A percentile compares a stretch with the other conserved stretches of the same genome.
Conservation (phyloP, 306 rosid genomes). For the Morella rubra region DNA sequence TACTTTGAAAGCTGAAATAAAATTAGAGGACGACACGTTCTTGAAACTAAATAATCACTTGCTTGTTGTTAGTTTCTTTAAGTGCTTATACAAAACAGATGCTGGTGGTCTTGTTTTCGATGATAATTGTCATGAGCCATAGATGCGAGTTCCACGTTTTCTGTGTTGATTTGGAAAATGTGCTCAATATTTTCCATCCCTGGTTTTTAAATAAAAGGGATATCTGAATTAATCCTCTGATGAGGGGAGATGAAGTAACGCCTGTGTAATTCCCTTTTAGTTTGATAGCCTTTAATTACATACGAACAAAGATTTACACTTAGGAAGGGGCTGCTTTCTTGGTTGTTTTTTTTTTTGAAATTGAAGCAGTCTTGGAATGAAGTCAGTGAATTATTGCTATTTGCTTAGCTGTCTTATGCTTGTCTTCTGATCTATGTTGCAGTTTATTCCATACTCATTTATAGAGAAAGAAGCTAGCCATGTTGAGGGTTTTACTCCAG, state of each 20-base stretch:
- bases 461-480: slow-evolving; percentile 99
- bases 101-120: background rate
- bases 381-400: background rate
- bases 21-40: background rate
- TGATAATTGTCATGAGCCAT: background rate
- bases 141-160: background rate
- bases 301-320: background rate
- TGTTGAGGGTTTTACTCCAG: slow-evolving; percentile 96
- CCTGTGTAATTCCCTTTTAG: background rate
- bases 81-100: background rate
- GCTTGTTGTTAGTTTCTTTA: background rate
- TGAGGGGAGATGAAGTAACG: background rate
- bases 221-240: background rate
- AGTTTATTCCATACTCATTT: slow-evolving; percentile 94
- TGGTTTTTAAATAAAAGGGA: background rate
- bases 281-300: background rate
- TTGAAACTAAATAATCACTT: background rate
- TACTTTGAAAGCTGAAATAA: background rate
- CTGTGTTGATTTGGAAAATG: background rate
- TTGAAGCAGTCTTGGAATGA: background rate
- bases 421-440: slow-evolving; percentile 31
- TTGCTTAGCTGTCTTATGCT: background rate
- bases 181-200: background rate
- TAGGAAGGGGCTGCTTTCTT: background rate
- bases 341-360: background rate